Percentiles rank a stretch among this genome's conserved stretches.
phyloP scores from a whole-genome alignment of 164 flowering plant genomes.

The Litsea cubeba region DNA sequence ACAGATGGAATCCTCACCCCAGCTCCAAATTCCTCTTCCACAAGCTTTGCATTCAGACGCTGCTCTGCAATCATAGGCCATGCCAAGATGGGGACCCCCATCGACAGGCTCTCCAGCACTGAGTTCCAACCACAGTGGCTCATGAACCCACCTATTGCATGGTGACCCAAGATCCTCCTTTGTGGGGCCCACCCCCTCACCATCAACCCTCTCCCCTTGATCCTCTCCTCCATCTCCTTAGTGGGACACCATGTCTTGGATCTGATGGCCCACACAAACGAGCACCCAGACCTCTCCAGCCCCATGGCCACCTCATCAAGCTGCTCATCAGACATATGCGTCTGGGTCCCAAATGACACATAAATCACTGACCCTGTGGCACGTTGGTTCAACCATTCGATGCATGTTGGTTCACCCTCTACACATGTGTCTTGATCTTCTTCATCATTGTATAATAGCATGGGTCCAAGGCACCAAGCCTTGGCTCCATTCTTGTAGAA shows the following conservation, averaged over 20 bases:
- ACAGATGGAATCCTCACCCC: slow-evolving; percentile 12
- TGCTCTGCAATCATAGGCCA: slow-evolving; percentile 46
- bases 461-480: slow-evolving; percentile 35
- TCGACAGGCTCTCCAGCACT: slow-evolving; percentile 28
- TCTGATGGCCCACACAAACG: slow-evolving; percentile 22
- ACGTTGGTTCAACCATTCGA: slow-evolving; percentile 19
- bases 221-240: slow-evolving; percentile 17
- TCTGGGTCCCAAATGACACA: slow-evolving; percentile 28
- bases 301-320: slow-evolving; percentile 25
- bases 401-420: background rate
- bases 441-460: slow-evolving; percentile 1
- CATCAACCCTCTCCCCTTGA: slow-evolving; percentile 25
- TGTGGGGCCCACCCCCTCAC: slow-evolving; percentile 34
- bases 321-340: slow-evolving; percentile 11
- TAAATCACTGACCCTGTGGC: slow-evolving; percentile 15
- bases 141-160: slow-evolving; percentile 31
- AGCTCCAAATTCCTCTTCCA: slow-evolving; percentile 24
- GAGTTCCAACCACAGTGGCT: slow-evolving; percentile 52
- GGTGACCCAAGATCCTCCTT: slow-evolving; percentile 19
- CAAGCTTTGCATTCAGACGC: slow-evolving; percentile 29
- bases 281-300: slow-evolving; percentile 15
- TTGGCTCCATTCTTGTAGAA: slow-evolving; percentile 13
- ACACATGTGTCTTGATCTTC: background rate
- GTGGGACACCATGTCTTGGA: slow-evolving; percentile 20
- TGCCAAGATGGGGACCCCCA: slow-evolving; percentile 31